These are phyloP conservation scores for Globisporangium parvum DNA, from an alignment of 352 stramenopile genomes.

Conservation along the genomic window DNA sequence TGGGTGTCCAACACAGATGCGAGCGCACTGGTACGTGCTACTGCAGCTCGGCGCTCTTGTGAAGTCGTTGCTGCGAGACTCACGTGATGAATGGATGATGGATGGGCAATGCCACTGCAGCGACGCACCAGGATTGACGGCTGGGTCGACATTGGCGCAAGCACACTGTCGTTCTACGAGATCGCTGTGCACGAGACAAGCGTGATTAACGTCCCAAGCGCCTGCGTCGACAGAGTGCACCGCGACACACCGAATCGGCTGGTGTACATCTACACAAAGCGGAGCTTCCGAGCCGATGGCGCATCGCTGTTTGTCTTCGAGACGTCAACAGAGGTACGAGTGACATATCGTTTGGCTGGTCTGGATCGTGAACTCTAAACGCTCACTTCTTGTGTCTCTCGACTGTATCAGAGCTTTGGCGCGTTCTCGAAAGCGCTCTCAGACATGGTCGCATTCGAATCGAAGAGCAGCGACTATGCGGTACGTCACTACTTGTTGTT, in stretches of 20 bases:
- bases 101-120: conserved; percentile 11
- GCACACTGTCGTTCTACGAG: conserved; percentile 46
- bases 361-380: no score
- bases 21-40: conserved; percentile 17
- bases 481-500: background rate
- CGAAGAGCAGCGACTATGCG: background rate
- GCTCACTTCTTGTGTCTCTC: background rate
- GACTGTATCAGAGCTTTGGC: background rate
- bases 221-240: conserved; percentile 34
- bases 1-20: conserved; percentile 20
- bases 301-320: conserved; percentile 14
- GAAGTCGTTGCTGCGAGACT: background rate
- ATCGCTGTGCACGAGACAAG: conserved; percentile 27
- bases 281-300: conserved; percentile 4
- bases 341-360: no score
- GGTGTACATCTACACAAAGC: conserved; percentile 18
- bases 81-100: background rate
- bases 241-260: conserved; percentile 21
- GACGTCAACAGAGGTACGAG: conserved; percentile 3
- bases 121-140: conserved; percentile 33
- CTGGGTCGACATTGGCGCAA: conserved; percentile 47
- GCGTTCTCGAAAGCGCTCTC: conserved; percentile 1
- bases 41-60: background rate
- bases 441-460: background rate
- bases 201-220: conserved; percentile 51